Base-by-base conservation (phyloP, 106 monocot genomes). In the Allium cepa region DNA sequence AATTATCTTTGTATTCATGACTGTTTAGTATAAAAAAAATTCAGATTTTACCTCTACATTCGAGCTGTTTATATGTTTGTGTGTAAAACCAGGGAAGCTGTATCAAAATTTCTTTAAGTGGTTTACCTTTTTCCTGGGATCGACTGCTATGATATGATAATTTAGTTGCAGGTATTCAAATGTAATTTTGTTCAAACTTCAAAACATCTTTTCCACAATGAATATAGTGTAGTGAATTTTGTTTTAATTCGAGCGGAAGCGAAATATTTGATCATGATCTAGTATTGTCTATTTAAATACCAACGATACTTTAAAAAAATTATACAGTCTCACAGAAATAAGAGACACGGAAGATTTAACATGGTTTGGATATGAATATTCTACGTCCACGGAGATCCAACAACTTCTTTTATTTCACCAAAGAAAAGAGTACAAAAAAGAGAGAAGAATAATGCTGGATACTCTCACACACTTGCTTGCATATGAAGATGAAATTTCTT, bases 121-220 rank as follows among this genome's bases (percentile, higher is more conserved):
- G 68, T 83, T 12, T 90, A 90, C 62, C 69, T 47, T 8, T 16
- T 59, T 16, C 78, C 78, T 0, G 77, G 67, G 4, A 51, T 83
- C 11, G 60, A 85, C 60, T 94, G 94, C 84, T 86, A 79, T 52
- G 81, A 91, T 51, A 70, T 92, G 0, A 10, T 97, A 59, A 50
- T 27, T 27, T 78, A 6, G 56, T 97, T 52, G 92, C 92, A 66
- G 92, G 92, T 88, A 82, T 18, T 53, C 5, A 6, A 81, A 65
- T 81, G 85, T 85, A 64, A 4, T 52, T 67, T 8, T 26, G 18
- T 6, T 50, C 4, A 11, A 26, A 16, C 15, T 10, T 17, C 4
- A 4, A 65, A 8, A 8, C 47, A 65, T 12, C 49, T 17, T 15
- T 27, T 65, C 26, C 9, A 9, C 1, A 5, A 46, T 28, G 13